Evolutionary conservation across 495 filamentous ascomycete genomes (phyloP).

Genomic region (Aspergillus panamensis): DNA sequence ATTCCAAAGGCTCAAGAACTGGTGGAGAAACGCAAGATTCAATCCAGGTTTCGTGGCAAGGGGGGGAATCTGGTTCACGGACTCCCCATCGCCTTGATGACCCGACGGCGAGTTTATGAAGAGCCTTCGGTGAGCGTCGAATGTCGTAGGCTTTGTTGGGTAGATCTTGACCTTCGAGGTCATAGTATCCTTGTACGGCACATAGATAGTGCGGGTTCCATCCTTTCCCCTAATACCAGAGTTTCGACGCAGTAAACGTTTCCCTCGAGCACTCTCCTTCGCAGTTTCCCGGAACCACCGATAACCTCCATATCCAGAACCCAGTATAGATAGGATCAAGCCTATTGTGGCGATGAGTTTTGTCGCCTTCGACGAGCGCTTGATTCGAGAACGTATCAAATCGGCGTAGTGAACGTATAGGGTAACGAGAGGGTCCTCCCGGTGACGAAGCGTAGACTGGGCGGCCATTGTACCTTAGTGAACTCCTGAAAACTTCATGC

Average conservation of each 20-base stretch:
- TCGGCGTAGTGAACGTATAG: constrained; percentile 65
- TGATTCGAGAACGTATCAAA: constrained; percentile 56
- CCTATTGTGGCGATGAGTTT: constrained; percentile 71
- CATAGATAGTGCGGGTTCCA: constrained; percentile 89
- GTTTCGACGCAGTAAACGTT: constrained; percentile 79
- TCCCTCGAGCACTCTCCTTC: constrained; percentile 74
- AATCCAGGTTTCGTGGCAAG: constrained; percentile 85
- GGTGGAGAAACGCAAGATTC: constrained; percentile 97
- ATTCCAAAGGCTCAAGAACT: constrained; percentile 89
- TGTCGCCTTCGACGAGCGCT: constrained; percentile 60
- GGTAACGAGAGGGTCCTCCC: constrained; percentile 64
- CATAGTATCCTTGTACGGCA: constrained; percentile 75
- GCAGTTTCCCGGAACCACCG: constrained; percentile 66
- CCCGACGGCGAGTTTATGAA: constrained; percentile 88
- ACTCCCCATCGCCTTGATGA: constrained; percentile 65
- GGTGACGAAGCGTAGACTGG: constrained; percentile 76
- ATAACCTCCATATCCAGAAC: constrained; percentile 68
- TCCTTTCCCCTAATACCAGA: constrained; percentile 90
- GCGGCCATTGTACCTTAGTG: constrained; percentile 60
- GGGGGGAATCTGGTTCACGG: constrained; percentile 66
- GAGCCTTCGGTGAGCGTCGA: constrained; percentile 90
- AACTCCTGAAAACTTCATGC: background rate
- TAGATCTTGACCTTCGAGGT: constrained; percentile 90
- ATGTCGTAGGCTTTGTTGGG: constrained; percentile 89
- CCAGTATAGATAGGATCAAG: constrained; percentile 71